Base-by-base conservation (phyloP, 1,284 basidiomycete species). In the Fistulina hepatica region DNA sequence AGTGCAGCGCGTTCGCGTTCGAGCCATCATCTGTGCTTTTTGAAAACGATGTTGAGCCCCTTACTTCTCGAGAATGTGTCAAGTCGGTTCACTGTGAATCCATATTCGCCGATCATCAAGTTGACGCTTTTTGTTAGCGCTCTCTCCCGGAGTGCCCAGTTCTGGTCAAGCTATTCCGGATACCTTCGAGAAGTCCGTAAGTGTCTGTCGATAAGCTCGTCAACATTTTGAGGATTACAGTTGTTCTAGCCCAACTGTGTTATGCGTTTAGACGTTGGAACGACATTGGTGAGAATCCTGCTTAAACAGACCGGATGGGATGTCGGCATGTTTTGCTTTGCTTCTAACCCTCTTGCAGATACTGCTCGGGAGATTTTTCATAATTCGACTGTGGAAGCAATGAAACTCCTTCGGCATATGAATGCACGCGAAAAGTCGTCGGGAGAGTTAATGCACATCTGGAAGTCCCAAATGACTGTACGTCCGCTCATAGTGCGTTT, bases 151-250 rank as follows among this genome's bases (percentile, higher is more conserved):
- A 84, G 82, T 51, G 71, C 81, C 6, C 81, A 84, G 49, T 78
- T 76, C 49, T 84, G 82, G 81, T 81, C 82, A 6, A 83, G 80
- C 45, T 85, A 83, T 54, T 84, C 81, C 5, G 81, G 82, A 1
- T 83, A 85, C 55, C 64, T 84, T 36, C 71, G 81, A 35, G 81
- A 84, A 64, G 68, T 81, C 39, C 72, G 81, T 81, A 51, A 50
- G 77, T 60, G 37, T 13, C 20, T 36, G 3, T 16, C 37, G 36
- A 43, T 41, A 41, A 36, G 43, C 41, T 44, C 34, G 33, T 26
- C 42, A 33, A 16, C 42, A 39, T 30, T 35, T 40, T 48, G 44
- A 49, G 42, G 41, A 42, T 43, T 34, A 41, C 11, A 42, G 47
- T 31, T 43, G 37, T 5, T 48, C 32, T 40, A 80, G 76, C 80